A percentile compares a stretch with the other conserved stretches of the same genome.
These are phyloP conservation scores for Geotrichum cucujoidarum DNA, from an alignment of 1,139 yeast species.

Conservation along the genomic window DNA sequence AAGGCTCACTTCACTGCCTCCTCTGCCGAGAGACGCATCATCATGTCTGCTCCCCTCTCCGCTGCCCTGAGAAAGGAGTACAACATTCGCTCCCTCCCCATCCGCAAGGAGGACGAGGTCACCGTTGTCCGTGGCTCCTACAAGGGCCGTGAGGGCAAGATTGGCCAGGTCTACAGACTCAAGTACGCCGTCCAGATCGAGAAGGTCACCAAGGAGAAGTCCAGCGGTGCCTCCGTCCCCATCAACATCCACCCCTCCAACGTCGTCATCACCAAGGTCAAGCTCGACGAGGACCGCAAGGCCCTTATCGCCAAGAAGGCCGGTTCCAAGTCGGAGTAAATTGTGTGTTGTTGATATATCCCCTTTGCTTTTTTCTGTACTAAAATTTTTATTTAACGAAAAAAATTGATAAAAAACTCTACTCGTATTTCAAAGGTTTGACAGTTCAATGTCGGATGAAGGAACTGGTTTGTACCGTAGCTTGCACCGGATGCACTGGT, in stretches of 20 bases:
- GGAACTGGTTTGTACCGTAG: background rate
- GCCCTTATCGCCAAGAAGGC: conserved; percentile 93
- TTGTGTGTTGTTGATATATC: background rate
- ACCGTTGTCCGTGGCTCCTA: conserved; percentile 96
- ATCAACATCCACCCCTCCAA: conserved; percentile 97
- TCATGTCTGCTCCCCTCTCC: conserved; percentile 98
- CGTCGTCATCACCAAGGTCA: conserved; percentile 97
- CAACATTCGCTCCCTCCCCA: conserved; percentile 93
- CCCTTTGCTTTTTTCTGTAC: background rate
- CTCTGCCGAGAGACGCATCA: conserved; percentile 89
- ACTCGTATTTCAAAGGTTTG: background rate
- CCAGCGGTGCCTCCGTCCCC: conserved; percentile 97
- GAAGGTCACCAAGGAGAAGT: conserved; percentile 96
- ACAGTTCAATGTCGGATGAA: background rate
- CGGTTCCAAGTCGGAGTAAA: conserved; percentile 66
- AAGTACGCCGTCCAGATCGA: conserved; percentile 95
- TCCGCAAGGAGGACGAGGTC: conserved; percentile 98
- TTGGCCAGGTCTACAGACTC: conserved; percentile 98
- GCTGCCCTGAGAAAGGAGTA: conserved; percentile 98
- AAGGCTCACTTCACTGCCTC: conserved; percentile 99
- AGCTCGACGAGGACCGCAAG: conserved; percentile 98
- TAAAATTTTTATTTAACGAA: conserved; percentile 2
- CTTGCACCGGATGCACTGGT: conserved; percentile 2
- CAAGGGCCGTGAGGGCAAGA: conserved; percentile 99
- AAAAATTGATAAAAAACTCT: background rate